Percentiles rank a stretch among this genome's conserved stretches.
Evolutionary conservation across 495 filamentous ascomycete species (phyloP).

Genomic region (Aspergillus heteromorphus): DNA sequence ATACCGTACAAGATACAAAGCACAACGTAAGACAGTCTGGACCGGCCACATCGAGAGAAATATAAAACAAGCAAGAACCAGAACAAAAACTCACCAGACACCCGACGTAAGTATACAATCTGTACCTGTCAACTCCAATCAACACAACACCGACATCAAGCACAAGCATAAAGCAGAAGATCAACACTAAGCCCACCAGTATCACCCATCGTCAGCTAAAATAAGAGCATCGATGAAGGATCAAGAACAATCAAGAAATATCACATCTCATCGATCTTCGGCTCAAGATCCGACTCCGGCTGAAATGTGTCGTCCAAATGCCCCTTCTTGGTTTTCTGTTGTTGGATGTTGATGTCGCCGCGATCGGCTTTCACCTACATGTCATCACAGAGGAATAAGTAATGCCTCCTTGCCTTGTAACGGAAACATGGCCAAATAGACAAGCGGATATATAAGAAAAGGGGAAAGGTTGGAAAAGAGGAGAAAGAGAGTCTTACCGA

Average conservation of each 20-base stretch:
- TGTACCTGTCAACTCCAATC: not conserved
- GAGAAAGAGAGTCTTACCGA: conserved; percentile 8
- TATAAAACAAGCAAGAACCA: no score
- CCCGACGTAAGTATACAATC: no score
- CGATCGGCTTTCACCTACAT: conserved; percentile 20
- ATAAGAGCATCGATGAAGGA: not conserved
- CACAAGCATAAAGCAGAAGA: no score
- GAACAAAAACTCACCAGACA: not conserved
- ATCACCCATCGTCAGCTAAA: no score
- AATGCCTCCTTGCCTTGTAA: not conserved
- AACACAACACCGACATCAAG: no score
- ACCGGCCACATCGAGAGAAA: no score
- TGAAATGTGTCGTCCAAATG: conserved; percentile 7
- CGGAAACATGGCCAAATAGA: no score
- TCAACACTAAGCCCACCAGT: no score
- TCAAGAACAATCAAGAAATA: not conserved
- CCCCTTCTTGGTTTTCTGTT: not conserved
- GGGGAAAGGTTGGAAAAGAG: no score
- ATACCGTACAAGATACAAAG: no score
- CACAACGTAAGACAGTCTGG: no score
- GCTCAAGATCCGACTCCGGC: conserved; percentile 12
- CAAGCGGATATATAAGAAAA: no score
- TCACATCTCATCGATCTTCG: conserved; percentile 22
- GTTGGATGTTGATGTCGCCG: conserved; percentile 11
- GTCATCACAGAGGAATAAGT: not conserved